These are phyloP conservation scores for Termitomyces sp. DNA, from an alignment of 768 basidiomycete genomes.

Conservation along the genomic window DNA sequence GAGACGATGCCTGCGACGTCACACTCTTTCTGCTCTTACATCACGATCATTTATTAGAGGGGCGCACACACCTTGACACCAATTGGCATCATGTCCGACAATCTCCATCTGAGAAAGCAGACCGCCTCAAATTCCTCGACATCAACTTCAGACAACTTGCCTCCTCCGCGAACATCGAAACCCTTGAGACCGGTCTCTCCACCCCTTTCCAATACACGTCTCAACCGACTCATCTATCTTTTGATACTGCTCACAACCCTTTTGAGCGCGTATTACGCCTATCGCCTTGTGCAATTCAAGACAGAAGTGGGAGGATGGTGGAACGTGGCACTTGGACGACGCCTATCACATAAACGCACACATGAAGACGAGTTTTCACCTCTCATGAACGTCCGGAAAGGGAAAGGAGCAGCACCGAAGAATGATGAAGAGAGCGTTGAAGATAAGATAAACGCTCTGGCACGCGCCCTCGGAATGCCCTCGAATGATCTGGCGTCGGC, in stretches of 20 bases:
- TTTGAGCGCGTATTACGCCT: slow-evolving; percentile 48
- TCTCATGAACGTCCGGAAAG: slow-evolving; percentile 8
- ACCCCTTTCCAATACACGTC: slow-evolving; percentile 41
- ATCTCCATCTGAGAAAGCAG: slow-evolving; percentile 8
- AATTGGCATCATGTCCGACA: slow-evolving; percentile 1
- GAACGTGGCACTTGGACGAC: slow-evolving; percentile 42
- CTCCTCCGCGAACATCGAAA: slow-evolving; percentile 23
- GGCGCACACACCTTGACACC: not conserved
- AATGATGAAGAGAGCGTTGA: slow-evolving; percentile 37
- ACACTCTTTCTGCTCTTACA: not conserved
- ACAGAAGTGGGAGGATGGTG: slow-evolving; percentile 58
- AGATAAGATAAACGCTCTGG: slow-evolving; percentile 54
- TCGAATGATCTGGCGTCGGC: slow-evolving; percentile 59
- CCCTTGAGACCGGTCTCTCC: slow-evolving; percentile 33
- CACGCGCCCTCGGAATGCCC: slow-evolving; percentile 58
- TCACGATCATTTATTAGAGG: not conserved
- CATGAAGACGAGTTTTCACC: not conserved
- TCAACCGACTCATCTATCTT: slow-evolving; percentile 47
- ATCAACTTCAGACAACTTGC: slow-evolving; percentile 16
- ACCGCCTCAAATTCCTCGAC: slow-evolving; percentile 13
- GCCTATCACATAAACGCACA: slow-evolving; percentile 19
- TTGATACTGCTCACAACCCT: slow-evolving; percentile 38
- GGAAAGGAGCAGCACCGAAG: not conserved
- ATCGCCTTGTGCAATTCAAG: slow-evolving; percentile 39
- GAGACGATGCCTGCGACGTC: not conserved